Evolutionary conservation across 2,329 filamentous ascomycete genomes (phyloP).

Genomic region (Piedraia hortae): DNA sequence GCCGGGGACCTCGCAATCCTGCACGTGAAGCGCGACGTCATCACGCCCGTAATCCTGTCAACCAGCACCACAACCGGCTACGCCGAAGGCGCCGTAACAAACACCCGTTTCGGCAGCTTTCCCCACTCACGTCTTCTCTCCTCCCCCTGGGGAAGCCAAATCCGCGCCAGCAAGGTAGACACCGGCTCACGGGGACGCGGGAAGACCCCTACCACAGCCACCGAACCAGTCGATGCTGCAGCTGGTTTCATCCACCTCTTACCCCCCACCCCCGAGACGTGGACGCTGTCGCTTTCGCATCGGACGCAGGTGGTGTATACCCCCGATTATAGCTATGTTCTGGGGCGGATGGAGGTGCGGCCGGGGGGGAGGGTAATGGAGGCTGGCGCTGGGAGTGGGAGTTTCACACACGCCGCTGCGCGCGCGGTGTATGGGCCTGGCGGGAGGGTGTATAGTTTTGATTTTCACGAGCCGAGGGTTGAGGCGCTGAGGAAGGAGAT

Average conservation of each 20-base stretch:
- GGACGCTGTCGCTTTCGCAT: constrained; percentile 56
- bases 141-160: constrained; percentile 73
- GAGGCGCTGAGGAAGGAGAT: constrained; percentile 43
- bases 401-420: constrained; percentile 55
- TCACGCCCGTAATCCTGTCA: constrained; percentile 39
- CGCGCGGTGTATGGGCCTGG: constrained; percentile 41
- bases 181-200: constrained; percentile 67
- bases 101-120: constrained; percentile 72
- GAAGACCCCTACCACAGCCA: not conserved
- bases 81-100: constrained; percentile 29
- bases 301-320: constrained; percentile 70
- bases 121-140: constrained; percentile 28
- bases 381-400: constrained; percentile 56
- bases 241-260: constrained; percentile 53
- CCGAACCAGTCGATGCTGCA: constrained; percentile 25
- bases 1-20: constrained; percentile 55
- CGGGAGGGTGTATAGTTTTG: constrained; percentile 57
- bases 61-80: constrained; percentile 15
- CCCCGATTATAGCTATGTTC: constrained; percentile 61
- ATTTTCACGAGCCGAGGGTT: constrained; percentile 50
- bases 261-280: constrained; percentile 53
- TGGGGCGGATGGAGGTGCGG: constrained; percentile 46
- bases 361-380: constrained; percentile 52
- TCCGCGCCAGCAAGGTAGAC: constrained; percentile 68
- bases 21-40: constrained; percentile 65